Conservation (phyloP, 768 basidiomycete species). For the Dendrothele bispora region DNA sequence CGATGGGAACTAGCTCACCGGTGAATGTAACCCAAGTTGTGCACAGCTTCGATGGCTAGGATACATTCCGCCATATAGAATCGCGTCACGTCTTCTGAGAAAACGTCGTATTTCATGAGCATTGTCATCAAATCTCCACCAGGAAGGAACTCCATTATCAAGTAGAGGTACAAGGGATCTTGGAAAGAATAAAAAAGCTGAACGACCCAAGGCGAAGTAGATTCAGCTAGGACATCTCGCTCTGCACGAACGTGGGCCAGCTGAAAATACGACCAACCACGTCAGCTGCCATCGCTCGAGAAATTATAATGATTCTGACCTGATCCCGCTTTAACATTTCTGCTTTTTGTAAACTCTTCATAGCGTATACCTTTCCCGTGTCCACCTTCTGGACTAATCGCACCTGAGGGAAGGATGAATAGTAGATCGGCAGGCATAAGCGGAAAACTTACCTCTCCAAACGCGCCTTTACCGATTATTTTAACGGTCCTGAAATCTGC, state of each 20-base stretch:
- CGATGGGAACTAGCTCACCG: slow-evolving; percentile 53
- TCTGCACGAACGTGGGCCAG: slow-evolving; percentile 97
- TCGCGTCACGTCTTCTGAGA: slow-evolving; percentile 96
- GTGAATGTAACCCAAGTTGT: slow-evolving; percentile 98
- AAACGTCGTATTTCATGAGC: slow-evolving; percentile 99
- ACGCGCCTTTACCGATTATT: slow-evolving; percentile 98
- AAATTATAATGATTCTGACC: slow-evolving; percentile 43
- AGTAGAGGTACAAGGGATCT: slow-evolving; percentile 91
- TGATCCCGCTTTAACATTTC: slow-evolving; percentile 99
- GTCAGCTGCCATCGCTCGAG: slow-evolving; percentile 8
- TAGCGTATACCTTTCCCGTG: slow-evolving; percentile 97
- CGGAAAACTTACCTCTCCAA: slow-evolving; percentile 72
- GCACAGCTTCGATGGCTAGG: slow-evolving; percentile 96
- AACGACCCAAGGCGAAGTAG: slow-evolving; percentile 96
- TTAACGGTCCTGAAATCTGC: slow-evolving; percentile 95
- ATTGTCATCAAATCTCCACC: slow-evolving; percentile 99
- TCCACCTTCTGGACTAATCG: slow-evolving; percentile 96
- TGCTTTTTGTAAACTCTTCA: slow-evolving; percentile 97
- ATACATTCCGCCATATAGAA: slow-evolving; percentile 99
- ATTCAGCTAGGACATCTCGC: slow-evolving; percentile 94
- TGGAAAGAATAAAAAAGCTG: slow-evolving; percentile 99
- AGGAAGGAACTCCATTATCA: slow-evolving; percentile 86
- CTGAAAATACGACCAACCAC: slow-evolving; percentile 38
- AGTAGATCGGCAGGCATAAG: slow-evolving; percentile 8
- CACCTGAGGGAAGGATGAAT: slow-evolving; percentile 50